These are phyloP conservation scores for Lactarius sp. DNA, from an alignment of 768 basidiomycete species.

Conservation along the genomic window DNA sequence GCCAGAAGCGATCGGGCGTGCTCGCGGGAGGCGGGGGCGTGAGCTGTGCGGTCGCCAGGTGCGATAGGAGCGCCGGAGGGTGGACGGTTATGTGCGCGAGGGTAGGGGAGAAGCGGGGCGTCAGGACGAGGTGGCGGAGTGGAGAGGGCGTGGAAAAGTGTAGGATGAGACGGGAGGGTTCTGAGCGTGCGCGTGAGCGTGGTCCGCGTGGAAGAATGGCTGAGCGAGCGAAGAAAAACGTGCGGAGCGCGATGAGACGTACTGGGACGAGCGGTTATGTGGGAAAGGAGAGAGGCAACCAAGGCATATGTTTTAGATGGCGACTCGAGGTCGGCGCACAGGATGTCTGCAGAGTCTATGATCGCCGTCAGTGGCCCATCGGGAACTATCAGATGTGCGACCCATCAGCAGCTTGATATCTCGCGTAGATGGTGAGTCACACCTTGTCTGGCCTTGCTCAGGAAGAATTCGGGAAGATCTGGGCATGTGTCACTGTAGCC, in stretches of 20 bases:
- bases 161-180: slow-evolving; percentile 53
- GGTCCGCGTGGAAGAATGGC: not conserved
- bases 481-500: slow-evolving; percentile 42
- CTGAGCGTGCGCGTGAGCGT: slow-evolving; percentile 33
- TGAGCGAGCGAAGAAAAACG: not conserved
- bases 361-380: slow-evolving; percentile 53
- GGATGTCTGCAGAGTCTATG: slow-evolving; percentile 68
- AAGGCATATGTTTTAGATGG: slow-evolving; percentile 48
- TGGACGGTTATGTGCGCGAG: slow-evolving; percentile 63
- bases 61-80: slow-evolving; percentile 60
- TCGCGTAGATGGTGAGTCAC: slow-evolving; percentile 16
- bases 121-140: slow-evolving; percentile 51
- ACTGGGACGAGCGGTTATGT: slow-evolving; percentile 50
- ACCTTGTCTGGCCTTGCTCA: slow-evolving; percentile 38
- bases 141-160: slow-evolving; percentile 49
- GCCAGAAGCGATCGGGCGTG: slow-evolving; percentile 71
- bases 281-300: slow-evolving; percentile 43
- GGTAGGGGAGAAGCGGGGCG: slow-evolving; percentile 59
- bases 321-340: slow-evolving; percentile 55
- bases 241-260: slow-evolving; percentile 25
- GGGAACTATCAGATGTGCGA: slow-evolving; percentile 31
- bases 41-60: slow-evolving; percentile 67
- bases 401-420: not conserved
- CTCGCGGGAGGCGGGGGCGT: slow-evolving; percentile 64
- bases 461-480: slow-evolving; percentile 37